These are phyloP conservation scores for Lavandula angustifolia DNA, from an alignment of 257 asterid species.

Conservation along the genomic window DNA sequence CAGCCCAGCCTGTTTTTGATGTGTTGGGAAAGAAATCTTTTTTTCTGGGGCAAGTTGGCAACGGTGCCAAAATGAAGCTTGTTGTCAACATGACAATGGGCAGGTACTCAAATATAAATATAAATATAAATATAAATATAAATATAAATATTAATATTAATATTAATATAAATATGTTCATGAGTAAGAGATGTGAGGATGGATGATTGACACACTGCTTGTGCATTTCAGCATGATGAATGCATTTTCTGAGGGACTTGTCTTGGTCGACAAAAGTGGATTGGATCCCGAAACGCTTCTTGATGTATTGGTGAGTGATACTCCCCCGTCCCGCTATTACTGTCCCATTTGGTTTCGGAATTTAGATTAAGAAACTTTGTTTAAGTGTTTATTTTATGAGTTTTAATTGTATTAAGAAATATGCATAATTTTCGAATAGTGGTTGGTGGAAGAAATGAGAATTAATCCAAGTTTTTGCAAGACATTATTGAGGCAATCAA, in stretches of 20 bases:
- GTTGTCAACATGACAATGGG: constrained; percentile 99
- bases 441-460: no score
- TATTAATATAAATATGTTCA: not conserved
- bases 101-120: constrained; percentile 48
- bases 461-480: no score
- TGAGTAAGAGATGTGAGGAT: no score
- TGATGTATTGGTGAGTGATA: constrained; percentile 73
- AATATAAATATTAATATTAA: not conserved
- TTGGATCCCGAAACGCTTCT: constrained; percentile 78
- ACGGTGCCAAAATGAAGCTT: constrained; percentile 98
- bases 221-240: constrained; percentile 80
- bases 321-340: no score
- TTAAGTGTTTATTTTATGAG: no score
- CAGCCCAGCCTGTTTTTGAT: constrained; percentile 75
- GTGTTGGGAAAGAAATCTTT: constrained; percentile 90
- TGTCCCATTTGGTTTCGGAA: no score
- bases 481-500: no score
- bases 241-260: constrained; percentile 95
- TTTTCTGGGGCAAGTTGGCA: constrained; percentile 82
- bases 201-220: constrained; percentile 5
- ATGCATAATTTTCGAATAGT: no score
- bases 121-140: not conserved
- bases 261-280: constrained; percentile 88
- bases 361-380: no score
- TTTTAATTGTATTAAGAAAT: no score